Evolutionary conservation across 192 early-diverging fungal genomes (phyloP).

Genomic region (Thamnidium elegans): DNA sequence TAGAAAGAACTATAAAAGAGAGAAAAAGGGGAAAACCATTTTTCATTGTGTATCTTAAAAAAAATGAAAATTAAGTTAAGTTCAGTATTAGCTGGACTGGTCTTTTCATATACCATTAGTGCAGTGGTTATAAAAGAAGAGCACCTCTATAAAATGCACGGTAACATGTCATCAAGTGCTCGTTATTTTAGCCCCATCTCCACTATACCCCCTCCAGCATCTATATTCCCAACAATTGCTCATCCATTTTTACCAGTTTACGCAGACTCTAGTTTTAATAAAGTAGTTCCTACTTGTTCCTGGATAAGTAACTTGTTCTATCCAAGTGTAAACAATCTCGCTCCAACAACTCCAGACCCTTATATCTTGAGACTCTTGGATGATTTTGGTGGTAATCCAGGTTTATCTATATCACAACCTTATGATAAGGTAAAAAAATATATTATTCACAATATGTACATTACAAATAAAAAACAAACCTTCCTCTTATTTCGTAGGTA

Average conservation of each 20-base stretch:
- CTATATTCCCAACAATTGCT: constrained; percentile 18
- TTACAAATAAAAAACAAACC: constrained; percentile 5
- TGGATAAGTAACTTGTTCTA: constrained; percentile 39
- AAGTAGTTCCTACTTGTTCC: constrained; percentile 33
- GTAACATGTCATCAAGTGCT: too few relatives aligned
- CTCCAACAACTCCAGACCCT: constrained; percentile 36
- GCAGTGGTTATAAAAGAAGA: too few relatives aligned
- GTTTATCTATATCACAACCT: constrained; percentile 31
- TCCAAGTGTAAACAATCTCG: constrained; percentile 24
- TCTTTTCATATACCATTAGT: too few relatives aligned
- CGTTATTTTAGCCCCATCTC: constrained; percentile 11
- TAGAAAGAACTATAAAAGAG: too few relatives aligned
- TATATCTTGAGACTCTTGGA: constrained; percentile 35
- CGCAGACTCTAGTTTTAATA: constrained; percentile 2
- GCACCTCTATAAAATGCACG: too few relatives aligned
- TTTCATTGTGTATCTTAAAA: too few relatives aligned
- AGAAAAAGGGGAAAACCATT: too few relatives aligned
- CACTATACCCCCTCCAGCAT: constrained; percentile 9
- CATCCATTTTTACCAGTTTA: constrained; percentile 27
- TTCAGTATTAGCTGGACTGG: too few relatives aligned
- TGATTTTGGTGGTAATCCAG: constrained; percentile 26
- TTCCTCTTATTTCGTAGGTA: not conserved
- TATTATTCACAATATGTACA: not conserved
- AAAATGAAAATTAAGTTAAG: too few relatives aligned
- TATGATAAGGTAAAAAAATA: constrained; percentile 12